Conservation (phyloP, 1,139 yeast genomes). For the Scheffersomyces parashehatae region DNA sequence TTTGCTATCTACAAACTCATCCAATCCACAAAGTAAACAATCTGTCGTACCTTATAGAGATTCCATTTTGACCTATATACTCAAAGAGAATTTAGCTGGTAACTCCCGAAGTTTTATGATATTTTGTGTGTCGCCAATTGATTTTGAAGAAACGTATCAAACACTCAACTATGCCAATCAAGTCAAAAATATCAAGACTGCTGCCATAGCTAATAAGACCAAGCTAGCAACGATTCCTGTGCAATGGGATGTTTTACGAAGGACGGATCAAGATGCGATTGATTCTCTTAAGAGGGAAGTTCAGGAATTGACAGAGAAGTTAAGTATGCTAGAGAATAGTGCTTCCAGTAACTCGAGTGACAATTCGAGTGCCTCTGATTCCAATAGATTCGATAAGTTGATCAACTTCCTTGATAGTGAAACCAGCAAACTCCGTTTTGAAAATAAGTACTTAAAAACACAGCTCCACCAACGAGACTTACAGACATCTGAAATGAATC, state of each 20-base stretch:
- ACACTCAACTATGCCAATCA: slow-evolving; percentile 76
- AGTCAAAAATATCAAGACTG: slow-evolving; percentile 67
- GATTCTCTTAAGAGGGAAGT: slow-evolving; percentile 34
- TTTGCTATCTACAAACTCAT: slow-evolving; percentile 44
- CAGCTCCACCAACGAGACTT: slow-evolving; percentile 17
- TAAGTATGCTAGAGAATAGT: slow-evolving; percentile 10
- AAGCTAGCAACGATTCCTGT: slow-evolving; percentile 30
- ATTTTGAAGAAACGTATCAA: slow-evolving; percentile 71
- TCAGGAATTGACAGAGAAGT: slow-evolving; percentile 27
- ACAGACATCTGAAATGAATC: slow-evolving; percentile 26
- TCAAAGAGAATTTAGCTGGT: slow-evolving; percentile 73
- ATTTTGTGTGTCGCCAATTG: slow-evolving; percentile 74
- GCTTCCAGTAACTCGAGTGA: neutral
- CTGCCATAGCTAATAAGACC: slow-evolving; percentile 51
- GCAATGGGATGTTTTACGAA: slow-evolving; percentile 33
- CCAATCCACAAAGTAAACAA: slow-evolving; percentile 16
- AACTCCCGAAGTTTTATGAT: slow-evolving; percentile 76
- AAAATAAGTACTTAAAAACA: slow-evolving; percentile 32
- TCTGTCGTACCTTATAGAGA: slow-evolving; percentile 69
- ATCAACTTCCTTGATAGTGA: slow-evolving; percentile 36
- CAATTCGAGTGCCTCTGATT: neutral
- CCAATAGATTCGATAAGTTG: slow-evolving; percentile 23
- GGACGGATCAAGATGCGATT: slow-evolving; percentile 29
- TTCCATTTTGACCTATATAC: slow-evolving; percentile 67
- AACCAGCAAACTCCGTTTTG: slow-evolving; percentile 30